Base-by-base conservation (phyloP, 2,329 filamentous ascomycete genomes). In the Leptographium lundbergii region DNA sequence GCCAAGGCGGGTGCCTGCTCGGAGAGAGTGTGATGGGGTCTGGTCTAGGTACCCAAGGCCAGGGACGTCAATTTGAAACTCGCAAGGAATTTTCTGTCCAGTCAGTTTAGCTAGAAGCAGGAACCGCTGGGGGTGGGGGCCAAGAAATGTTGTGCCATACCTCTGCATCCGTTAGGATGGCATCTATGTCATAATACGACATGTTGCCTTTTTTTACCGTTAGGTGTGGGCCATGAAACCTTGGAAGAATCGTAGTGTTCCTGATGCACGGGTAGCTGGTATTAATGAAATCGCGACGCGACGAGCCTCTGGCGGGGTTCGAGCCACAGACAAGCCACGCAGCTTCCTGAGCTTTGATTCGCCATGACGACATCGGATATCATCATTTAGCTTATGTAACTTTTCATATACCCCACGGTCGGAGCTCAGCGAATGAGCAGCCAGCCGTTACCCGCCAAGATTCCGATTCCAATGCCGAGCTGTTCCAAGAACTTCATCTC, bases 41-140 rank as follows among this genome's bases (percentile, higher is more conserved):
- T 91, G 91, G 73, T 95, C 91, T 61, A 99, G 80, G 70, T 95
- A 90, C 65, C 91, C 91, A 53, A 97, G 82, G 59, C 88, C 85
- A 24, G 91, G 87, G 36, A 96, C 86, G 61, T 92, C 88, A 68
- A 96, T 82, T 69, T 96, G 88, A 74, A 97, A 96, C 57, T 88
- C 95, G 76, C 91, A 96, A 48, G 94, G 92, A 36, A 96, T 83
- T 88, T 96, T 97, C 85, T 96, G 66, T 2, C 27, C n/a, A 27
- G n/a, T 39, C 9, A 4, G 32, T 24, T 34, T 17, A 14, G 42
- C 24, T 34, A n/a, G 9, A 55, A 17, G 42, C 61, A 58, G 56
- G 56, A 13, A 22, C 57, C 13, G 7, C 45, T 25, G 6, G 11
- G n/a, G 10, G 27, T 19, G 27, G 52, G 17, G 56, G 32, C 9